These are phyloP conservation scores for Cercospora berteroae DNA, from an alignment of 2,329 filamentous ascomycete genomes.

Conservation along the genomic window DNA sequence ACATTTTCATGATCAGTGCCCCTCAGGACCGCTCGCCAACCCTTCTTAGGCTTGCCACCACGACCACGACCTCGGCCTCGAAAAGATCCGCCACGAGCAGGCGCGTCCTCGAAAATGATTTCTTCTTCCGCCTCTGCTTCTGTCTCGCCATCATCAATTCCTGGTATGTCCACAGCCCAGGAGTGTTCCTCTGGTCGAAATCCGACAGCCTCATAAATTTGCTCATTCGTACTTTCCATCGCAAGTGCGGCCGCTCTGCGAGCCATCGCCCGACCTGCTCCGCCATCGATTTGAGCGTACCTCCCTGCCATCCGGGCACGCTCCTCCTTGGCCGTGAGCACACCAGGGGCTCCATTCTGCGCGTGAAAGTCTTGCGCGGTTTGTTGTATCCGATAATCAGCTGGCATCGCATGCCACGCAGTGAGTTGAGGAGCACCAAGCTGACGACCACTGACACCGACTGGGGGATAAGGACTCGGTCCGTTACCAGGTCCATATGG, in stretches of 20 bases:
- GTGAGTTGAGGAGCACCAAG: slow-evolving; percentile 1
- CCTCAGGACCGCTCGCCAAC: slow-evolving; percentile 36
- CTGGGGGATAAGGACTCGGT: not conserved
- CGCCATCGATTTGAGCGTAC: slow-evolving; percentile 4
- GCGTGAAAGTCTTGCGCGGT: slow-evolving; percentile 21
- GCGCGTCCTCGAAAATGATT: slow-evolving; percentile 3
- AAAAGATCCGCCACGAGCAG: slow-evolving; percentile 4
- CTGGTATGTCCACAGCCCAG: slow-evolving; percentile 11
- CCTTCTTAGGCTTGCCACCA: slow-evolving; percentile 28
- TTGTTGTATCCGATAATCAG: slow-evolving; percentile 8
- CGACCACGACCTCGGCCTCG: slow-evolving; percentile 19
- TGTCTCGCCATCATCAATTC: slow-evolving; percentile 9
- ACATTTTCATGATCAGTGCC: slow-evolving; percentile 37
- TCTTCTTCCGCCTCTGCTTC: slow-evolving; percentile 10
- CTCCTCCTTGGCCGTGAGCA: slow-evolving; percentile 1
- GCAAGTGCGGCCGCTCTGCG: slow-evolving; percentile 8
- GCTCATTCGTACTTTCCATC: not conserved
- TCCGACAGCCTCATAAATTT: not conserved
- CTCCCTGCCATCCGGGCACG: not conserved
- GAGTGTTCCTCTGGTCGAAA: slow-evolving; percentile 9
- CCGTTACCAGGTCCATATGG: slow-evolving; percentile 8
- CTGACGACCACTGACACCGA: slow-evolving; percentile 2
- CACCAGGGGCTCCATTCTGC: slow-evolving; percentile 17
- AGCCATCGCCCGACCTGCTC: slow-evolving; percentile 7
- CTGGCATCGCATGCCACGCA: slow-evolving; percentile 2